Evolutionary conservation across 1,284 basidiomycete species (phyloP).

Genomic region (Tranzscheliella williamsii): DNA sequence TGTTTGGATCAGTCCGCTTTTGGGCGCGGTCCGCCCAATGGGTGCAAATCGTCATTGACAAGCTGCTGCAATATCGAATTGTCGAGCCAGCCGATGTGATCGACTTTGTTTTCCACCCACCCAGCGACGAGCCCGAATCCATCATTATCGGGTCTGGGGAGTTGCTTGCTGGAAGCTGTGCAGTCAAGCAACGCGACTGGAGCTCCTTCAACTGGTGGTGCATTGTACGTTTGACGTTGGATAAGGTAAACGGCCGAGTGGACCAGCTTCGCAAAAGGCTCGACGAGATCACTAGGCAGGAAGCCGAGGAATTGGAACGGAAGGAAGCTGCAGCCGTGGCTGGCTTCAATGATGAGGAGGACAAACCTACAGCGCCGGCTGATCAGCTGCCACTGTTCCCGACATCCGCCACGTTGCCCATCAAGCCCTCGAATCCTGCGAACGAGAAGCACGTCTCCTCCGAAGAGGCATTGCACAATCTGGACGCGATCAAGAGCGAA

Average conservation of each 20-base stretch:
- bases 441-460: constrained; percentile 6
- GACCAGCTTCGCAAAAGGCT: constrained; percentile 52
- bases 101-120: constrained; percentile 73
- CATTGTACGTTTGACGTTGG: constrained; percentile 50
- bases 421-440: constrained; percentile 2
- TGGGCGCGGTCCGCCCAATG: constrained; percentile 68
- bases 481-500: constrained; percentile 53
- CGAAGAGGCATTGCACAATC: constrained; percentile 31
- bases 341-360: constrained; percentile 12
- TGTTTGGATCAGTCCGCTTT: constrained; percentile 74
- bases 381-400: constrained; percentile 38
- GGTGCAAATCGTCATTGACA: constrained; percentile 79
- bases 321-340: constrained; percentile 40
- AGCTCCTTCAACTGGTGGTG: constrained; percentile 51
- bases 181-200: constrained; percentile 42
- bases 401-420: constrained; percentile 23
- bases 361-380: not conserved
- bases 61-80: constrained; percentile 96
- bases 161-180: not conserved
- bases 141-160: constrained; percentile 2
- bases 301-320: constrained; percentile 35
- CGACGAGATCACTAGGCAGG: constrained; percentile 30
- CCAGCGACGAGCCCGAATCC: constrained; percentile 10
- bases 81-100: constrained; percentile 92
- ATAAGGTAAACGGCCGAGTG: constrained; percentile 59